These are phyloP conservation scores for Aspergillus sclerotioniger DNA, from an alignment of 495 filamentous ascomycete species.

Conservation along the genomic window DNA sequence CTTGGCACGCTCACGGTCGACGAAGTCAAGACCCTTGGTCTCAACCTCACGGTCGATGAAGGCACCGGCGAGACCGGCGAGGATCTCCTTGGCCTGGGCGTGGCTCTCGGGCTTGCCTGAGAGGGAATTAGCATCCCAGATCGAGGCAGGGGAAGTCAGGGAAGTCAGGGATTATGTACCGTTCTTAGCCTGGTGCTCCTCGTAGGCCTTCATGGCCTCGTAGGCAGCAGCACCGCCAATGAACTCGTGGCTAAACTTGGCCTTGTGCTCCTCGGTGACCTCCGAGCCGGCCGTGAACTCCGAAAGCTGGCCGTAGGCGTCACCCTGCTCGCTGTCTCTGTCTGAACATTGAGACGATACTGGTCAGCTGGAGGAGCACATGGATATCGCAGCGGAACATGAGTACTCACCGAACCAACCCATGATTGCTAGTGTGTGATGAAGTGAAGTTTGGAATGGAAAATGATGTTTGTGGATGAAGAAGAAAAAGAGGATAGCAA, in stretches of 20 bases:
- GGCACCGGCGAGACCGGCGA: constrained; percentile 65
- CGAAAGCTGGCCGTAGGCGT: constrained; percentile 53
- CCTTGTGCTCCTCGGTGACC: constrained; percentile 41
- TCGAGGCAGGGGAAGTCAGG: neutral
- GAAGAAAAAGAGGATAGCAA: neutral
- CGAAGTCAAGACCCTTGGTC: constrained; percentile 67
- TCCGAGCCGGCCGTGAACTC: too few species aligned
- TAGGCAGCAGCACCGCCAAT: constrained; percentile 70
- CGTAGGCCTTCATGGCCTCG: constrained; percentile 70
- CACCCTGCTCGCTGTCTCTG: constrained; percentile 25
- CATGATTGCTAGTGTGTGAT: constrained; percentile 13
- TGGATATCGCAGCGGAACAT: neutral
- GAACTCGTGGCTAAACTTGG: constrained; percentile 62
- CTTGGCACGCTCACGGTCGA: constrained; percentile 68
- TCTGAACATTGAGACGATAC: constrained; percentile 3
- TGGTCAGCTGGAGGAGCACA: neutral
- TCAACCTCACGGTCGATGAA: constrained; percentile 72
- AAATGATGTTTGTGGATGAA: constrained; percentile 3
- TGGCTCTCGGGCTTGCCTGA: constrained; percentile 62
- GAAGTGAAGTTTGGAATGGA: neutral
- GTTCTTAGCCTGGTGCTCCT: constrained; percentile 60
- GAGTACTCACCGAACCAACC: constrained; percentile 20
- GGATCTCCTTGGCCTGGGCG: constrained; percentile 67
- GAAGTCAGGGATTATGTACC: constrained; percentile 37
- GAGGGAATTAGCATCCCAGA: neutral